Conservation (phyloP, 2,329 filamentous ascomycete species). For the Venturia nashicola region DNA sequence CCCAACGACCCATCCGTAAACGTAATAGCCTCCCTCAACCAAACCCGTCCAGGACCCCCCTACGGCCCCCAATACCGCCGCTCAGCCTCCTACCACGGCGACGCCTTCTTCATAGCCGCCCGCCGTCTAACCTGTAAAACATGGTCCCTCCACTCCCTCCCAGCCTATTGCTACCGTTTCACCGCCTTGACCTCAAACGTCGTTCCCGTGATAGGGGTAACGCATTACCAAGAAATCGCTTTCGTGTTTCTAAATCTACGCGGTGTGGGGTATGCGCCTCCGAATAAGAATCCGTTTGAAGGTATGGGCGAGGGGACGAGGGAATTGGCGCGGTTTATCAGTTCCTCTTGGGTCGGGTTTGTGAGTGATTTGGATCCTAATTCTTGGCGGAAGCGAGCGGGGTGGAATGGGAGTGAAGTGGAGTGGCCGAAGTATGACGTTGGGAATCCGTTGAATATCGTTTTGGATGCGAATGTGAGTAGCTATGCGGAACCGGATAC, state of each 20-base stretch:
- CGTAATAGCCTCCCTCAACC: neutral
- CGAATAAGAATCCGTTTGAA: conserved; percentile 18
- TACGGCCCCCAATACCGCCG: conserved; percentile 39
- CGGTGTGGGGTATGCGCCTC: conserved; percentile 30
- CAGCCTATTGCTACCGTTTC: conserved; percentile 51
- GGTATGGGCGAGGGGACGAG: conserved; percentile 25
- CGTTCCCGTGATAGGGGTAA: conserved; percentile 28
- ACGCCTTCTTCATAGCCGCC: conserved; percentile 43
- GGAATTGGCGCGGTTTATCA: conserved; percentile 31
- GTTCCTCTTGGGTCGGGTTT: conserved; percentile 32
- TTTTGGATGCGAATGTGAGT: conserved; percentile 34
- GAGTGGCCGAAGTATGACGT: conserved; percentile 30
- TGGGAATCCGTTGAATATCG: conserved; percentile 26
- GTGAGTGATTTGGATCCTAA: conserved; percentile 30
- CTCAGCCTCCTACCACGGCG: conserved; percentile 39
- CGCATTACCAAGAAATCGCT: conserved; percentile 42
- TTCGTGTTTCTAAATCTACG: conserved; percentile 35
- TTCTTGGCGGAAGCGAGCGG: conserved; percentile 13
- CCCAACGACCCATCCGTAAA: conserved; percentile 7
- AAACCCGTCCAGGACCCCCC: conserved; percentile 4
- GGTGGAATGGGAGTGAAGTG: conserved; percentile 7
- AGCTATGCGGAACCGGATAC: conserved; percentile 31
- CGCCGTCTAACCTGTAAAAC: conserved; percentile 40
- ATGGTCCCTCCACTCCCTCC: conserved; percentile 35
- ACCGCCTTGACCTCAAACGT: conserved; percentile 40